Evolutionary conservation across 2,329 filamentous ascomycete genomes (phyloP).

Genomic region (Ambrosiella xylebori): DNA sequence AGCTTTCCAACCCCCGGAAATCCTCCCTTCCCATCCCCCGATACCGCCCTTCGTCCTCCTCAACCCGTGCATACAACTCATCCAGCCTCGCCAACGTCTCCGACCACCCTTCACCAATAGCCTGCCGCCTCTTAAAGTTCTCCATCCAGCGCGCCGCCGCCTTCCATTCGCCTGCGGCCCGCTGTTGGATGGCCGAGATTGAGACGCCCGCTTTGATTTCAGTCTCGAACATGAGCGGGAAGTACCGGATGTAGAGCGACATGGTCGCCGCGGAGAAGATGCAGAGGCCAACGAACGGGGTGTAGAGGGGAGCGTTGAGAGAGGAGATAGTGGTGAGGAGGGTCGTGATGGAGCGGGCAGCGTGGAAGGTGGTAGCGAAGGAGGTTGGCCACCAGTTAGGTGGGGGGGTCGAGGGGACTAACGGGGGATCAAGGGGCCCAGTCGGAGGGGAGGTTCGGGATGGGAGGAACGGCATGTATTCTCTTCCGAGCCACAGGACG

Average conservation of each 20-base stretch:
- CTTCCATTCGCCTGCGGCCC: too few relatives aligned
- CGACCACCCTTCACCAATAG: slow-evolving; percentile 6
- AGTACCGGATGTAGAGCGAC: slow-evolving; percentile 24
- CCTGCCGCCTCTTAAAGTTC: not conserved
- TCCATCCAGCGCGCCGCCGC: not conserved
- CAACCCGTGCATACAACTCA: slow-evolving; percentile 4
- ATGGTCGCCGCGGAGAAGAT: slow-evolving; percentile 27
- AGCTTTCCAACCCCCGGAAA: slow-evolving; percentile 8
- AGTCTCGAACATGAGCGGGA: slow-evolving; percentile 25
- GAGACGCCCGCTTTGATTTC: slow-evolving; percentile 12
- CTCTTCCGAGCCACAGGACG: slow-evolving; percentile 25
- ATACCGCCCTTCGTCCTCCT: slow-evolving; percentile 3
- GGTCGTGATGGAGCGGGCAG: too few relatives aligned
- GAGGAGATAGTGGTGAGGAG: too few relatives aligned
- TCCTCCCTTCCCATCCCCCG: slow-evolving; percentile 8
- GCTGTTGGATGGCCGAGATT: slow-evolving; percentile 13
- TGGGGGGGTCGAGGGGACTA: slow-evolving; percentile 19
- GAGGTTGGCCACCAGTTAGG: not conserved
- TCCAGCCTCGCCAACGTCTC: slow-evolving; percentile 2
- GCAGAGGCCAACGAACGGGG: slow-evolving; percentile 29
- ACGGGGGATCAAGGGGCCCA: slow-evolving; percentile 25
- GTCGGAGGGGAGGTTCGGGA: slow-evolving; percentile 20
- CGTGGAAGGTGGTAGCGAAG: too few relatives aligned
- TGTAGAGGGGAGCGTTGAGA: slow-evolving; percentile 17
- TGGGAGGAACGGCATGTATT: slow-evolving; percentile 29